Conservation (phyloP, 75 land plant genomes). For the Chamaecyparis obtusa region DNA sequence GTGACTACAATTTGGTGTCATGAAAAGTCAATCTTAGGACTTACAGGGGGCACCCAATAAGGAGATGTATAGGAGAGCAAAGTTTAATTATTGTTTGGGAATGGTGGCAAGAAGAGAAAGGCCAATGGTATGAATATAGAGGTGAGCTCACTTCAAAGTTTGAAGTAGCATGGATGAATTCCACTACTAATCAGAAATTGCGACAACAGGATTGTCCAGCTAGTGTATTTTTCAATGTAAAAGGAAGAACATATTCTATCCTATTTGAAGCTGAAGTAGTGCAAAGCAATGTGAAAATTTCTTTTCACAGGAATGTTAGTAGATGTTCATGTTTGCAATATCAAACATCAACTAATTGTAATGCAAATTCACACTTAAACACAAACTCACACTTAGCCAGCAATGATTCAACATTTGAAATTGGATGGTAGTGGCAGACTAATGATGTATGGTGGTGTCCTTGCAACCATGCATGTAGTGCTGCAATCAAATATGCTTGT, state of each 20-base stretch:
- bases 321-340: background rate
- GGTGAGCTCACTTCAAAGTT: background rate
- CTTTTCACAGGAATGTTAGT: background rate
- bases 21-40: background rate
- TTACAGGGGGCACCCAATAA: background rate
- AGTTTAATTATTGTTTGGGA: background rate
- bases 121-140: background rate
- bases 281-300: background rate
- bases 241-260: background rate
- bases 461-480: background rate
- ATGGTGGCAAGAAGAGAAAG: background rate
- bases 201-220: background rate
- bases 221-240: background rate
- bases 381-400: background rate
- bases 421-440: background rate
- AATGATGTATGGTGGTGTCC: background rate
- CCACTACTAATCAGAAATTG: background rate
- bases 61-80: background rate
- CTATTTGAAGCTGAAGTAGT: slow-evolving; percentile 1
- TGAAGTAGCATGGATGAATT: background rate
- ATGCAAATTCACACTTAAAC: background rate
- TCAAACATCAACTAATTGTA: background rate
- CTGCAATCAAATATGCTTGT: background rate
- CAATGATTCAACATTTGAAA: no score
- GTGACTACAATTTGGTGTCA: no score